phyloP scores from a whole-genome alignment of 495 filamentous ascomycete species.

The Penicillium coffeae region DNA sequence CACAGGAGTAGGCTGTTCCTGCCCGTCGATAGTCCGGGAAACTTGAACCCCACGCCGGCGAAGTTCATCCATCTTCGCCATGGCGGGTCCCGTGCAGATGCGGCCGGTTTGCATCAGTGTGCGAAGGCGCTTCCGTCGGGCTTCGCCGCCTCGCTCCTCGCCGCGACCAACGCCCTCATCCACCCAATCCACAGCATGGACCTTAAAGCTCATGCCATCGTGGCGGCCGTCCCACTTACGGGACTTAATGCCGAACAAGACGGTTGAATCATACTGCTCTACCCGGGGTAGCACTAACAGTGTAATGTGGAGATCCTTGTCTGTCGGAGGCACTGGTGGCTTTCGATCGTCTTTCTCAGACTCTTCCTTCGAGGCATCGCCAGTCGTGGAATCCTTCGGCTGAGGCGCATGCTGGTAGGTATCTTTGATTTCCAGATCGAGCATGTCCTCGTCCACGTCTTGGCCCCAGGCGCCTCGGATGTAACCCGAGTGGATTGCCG shows the following conservation, averaged over 20 bases:
- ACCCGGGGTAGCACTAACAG: constrained; percentile 77
- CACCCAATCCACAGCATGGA: constrained; percentile 74
- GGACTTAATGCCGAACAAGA: constrained; percentile 74
- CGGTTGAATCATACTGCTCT: constrained; percentile 67
- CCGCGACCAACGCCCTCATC: constrained; percentile 65
- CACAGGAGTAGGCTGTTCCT: constrained; percentile 27
- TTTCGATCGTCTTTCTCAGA: constrained; percentile 30
- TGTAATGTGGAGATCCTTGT: constrained; percentile 79
- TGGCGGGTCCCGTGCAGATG: constrained; percentile 45
- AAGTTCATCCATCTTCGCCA: constrained; percentile 41
- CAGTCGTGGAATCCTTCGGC: constrained; percentile 13
- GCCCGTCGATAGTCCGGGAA: constrained; percentile 29
- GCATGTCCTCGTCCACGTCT: constrained; percentile 63
- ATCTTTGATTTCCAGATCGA: constrained; percentile 58
- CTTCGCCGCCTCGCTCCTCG: constrained; percentile 60
- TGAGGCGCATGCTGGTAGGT: constrained; percentile 37
- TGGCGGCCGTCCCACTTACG: constrained; percentile 66
- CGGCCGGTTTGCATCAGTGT: constrained; percentile 44
- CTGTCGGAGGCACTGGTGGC: constrained; percentile 40
- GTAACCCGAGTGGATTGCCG: constrained; percentile 90
- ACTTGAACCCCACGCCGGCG: constrained; percentile 35
- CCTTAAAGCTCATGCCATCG: constrained; percentile 86
- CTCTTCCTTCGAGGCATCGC: constrained; percentile 6
- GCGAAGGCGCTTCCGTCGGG: constrained; percentile 57
- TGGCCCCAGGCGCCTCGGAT: constrained; percentile 83